Base-by-base conservation (phyloP, 305 asterid genomes). In the Fraxinus velutina region DNA sequence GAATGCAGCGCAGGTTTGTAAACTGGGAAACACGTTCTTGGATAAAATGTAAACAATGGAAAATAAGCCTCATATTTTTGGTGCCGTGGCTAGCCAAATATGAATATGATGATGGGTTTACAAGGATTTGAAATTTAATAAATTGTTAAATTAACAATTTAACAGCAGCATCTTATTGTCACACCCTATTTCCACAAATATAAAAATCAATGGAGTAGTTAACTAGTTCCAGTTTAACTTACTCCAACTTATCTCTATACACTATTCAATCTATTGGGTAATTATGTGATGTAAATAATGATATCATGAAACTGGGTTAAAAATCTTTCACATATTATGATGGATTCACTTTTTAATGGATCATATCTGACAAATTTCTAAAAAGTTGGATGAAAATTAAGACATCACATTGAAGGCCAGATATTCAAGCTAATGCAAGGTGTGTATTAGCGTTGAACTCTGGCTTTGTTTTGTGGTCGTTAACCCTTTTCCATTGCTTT, bases 1-100 rank as follows among this genome's bases (percentile, higher is more conserved):
- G 84, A 96, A 93, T 87, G 92, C 97, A 9, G 93, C 97, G 12
- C 99, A 96, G 99, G 98, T 96, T 89, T 83, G 93, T 80, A 80
- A 83, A 83, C 50, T 72, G 32, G 19, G 34, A 75, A 82, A 79
- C 32, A 77, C 47, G 13, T 12, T 76, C 71, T 0, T 74, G 32
- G 57, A 60, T 82, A 32, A 21, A 57, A 57, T 62, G 33, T 62
- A 22, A 24, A 21, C 36, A 52, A 62, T 47, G 27, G 77, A 29
- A 64, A 30, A 77, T 34, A 5, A 4, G 24, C 34, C n/a, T 57
- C 27, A 24, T 68, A 4, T 60, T 71, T 50, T 55, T 36, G 37
- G 27, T 52, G 24, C 44, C 57, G 60, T 80, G 80, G 76, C 79
- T 13, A 37, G 22, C 47, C 50, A 66, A 74, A 78, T 82, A 34